Percentiles rank a stretch among this genome's conserved stretches.
Conservation (phyloP, 208 protist species). For the Crithidia sp. region DNA sequence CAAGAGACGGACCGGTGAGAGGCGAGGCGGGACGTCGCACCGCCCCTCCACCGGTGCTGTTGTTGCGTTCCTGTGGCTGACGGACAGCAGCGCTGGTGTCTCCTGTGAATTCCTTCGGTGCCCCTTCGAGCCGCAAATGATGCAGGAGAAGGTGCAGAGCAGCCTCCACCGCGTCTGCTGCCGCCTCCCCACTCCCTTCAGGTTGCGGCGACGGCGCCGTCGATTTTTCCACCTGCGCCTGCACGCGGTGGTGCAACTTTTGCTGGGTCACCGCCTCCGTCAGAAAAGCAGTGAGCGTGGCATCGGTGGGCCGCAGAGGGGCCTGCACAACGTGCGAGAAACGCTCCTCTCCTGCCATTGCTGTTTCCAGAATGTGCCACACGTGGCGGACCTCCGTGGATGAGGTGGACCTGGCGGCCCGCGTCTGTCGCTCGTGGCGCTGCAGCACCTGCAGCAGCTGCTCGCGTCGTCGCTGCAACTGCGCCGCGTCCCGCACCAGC, state of each 20-base stretch:
- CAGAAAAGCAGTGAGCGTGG: slow-evolving; percentile 24
- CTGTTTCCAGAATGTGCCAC: slow-evolving; percentile 22
- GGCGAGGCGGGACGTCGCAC: too few relatives aligned
- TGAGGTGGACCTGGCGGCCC: too few relatives aligned
- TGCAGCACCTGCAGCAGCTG: slow-evolving; percentile 45
- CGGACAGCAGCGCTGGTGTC: background rate
- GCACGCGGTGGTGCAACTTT: slow-evolving; percentile 29
- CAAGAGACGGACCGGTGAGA: background rate
- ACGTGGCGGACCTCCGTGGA: slow-evolving; percentile 13
- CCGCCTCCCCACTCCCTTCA: background rate
- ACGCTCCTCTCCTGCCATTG: slow-evolving; percentile 25
- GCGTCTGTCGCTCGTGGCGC: slow-evolving; percentile 4
- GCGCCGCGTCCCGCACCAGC: slow-evolving; percentile 28
- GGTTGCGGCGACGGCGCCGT: background rate
- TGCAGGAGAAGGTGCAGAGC: slow-evolving; percentile 27
- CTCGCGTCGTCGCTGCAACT: slow-evolving; percentile 44
- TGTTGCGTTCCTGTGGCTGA: background rate
- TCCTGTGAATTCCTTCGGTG: background rate
- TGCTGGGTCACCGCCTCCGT: slow-evolving; percentile 31
- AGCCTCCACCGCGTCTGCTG: slow-evolving; percentile 25
- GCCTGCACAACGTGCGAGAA: slow-evolving; percentile 24
- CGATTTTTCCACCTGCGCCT: slow-evolving; percentile 14
- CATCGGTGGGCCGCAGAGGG: slow-evolving; percentile 36
- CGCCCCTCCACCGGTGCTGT: too few relatives aligned
- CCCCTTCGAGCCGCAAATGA: background rate